Conservation (phyloP, 208 protist species). For the Crithidia sp. region DNA sequence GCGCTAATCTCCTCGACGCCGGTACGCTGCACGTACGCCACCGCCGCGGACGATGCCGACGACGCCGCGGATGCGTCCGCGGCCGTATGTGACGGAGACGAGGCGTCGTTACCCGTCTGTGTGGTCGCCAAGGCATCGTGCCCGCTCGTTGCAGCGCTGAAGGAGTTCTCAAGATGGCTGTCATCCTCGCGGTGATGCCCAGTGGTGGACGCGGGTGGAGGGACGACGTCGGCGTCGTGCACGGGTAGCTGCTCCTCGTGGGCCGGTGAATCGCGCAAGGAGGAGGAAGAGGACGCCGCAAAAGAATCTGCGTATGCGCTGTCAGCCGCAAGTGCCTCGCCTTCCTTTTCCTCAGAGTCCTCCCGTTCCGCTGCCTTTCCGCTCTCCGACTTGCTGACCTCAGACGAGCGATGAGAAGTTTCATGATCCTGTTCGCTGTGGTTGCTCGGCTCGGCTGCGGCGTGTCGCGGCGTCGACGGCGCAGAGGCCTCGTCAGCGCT, state of each 20-base stretch:
- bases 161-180: neutral
- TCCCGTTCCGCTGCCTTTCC: neutral
- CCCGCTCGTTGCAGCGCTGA: neutral
- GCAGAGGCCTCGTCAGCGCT: neutral
- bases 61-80: neutral
- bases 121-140: neutral
- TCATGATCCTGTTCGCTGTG: neutral
- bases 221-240: no score
- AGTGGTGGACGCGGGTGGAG: no score
- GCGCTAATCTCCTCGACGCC: neutral
- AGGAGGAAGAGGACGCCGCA: neutral
- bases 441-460: neutral
- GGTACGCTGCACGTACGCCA: neutral
- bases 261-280: neutral
- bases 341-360: neutral
- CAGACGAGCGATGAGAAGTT: neutral
- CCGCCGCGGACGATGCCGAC: neutral
- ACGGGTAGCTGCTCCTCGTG: no score
- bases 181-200: neutral
- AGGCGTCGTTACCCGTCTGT: neutral
- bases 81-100: neutral
- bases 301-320: neutral
- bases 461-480: neutral
- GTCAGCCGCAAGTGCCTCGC: neutral
- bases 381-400: neutral